These are phyloP conservation scores for Rhizophora apiculata DNA, from an alignment of 345 rosid species.

Conservation along the genomic window DNA sequence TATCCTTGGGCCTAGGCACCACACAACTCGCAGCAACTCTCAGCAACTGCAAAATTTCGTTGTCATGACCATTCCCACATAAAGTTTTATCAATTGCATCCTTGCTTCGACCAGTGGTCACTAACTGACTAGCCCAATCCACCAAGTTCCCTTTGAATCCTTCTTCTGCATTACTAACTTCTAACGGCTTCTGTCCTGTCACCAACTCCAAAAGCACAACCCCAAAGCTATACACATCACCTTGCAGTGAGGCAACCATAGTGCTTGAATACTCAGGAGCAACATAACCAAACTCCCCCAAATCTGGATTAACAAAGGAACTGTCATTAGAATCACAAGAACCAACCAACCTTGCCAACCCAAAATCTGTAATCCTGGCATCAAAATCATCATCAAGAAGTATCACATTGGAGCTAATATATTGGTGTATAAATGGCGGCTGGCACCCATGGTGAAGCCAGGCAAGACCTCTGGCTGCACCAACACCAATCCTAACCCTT, in stretches of 20 bases:
- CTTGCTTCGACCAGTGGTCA: conserved; percentile 38
- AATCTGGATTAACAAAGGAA: conserved; percentile 48
- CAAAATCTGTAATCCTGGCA: conserved; percentile 75
- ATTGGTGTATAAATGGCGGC: conserved; percentile 66
- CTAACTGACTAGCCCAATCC: conserved; percentile 64
- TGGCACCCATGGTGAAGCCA: conserved; percentile 92
- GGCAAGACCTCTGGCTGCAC: conserved; percentile 77
- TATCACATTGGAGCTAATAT: conserved; percentile 66
- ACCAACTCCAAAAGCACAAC: conserved; percentile 78
- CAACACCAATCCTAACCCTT: conserved; percentile 69
- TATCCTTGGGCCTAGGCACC: conserved; percentile 56
- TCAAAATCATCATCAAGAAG: conserved; percentile 82
- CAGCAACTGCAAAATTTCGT: conserved; percentile 62
- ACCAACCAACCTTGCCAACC: conserved; percentile 57
- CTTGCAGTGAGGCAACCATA: conserved; percentile 65
- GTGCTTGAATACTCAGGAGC: conserved; percentile 76
- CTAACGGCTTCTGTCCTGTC: conserved; percentile 59
- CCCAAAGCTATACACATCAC: conserved; percentile 82
- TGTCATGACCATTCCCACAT: conserved; percentile 52
- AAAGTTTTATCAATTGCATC: conserved; percentile 53
- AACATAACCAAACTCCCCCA: conserved; percentile 80
- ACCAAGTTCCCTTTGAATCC: conserved; percentile 69
- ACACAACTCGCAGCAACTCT: conserved; percentile 60
- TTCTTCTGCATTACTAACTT: conserved; percentile 38
- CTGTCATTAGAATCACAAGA: conserved; percentile 43